Percentiles rank a stretch among this genome's conserved stretches.
These are phyloP conservation scores for Hamamelis virginiana DNA, from an alignment of 164 flowering plant species.

Conservation along the genomic window DNA sequence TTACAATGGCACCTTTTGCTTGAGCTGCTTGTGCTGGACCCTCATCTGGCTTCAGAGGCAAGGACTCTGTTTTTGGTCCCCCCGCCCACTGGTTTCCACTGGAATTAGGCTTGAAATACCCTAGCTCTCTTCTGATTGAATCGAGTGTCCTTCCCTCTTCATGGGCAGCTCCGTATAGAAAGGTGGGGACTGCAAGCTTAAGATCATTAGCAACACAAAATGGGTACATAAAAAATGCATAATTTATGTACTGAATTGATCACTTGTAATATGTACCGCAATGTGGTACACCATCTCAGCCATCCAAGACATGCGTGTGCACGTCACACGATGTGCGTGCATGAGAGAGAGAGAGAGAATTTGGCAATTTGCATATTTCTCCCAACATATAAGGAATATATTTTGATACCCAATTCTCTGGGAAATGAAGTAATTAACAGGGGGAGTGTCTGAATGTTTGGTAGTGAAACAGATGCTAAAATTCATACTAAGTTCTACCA, in stretches of 20 bases:
- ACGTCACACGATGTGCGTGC: too few species aligned
- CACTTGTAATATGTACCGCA: too few species aligned
- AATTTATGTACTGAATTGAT: too few species aligned
- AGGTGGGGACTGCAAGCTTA: constrained; percentile 59
- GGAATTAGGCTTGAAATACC: constrained; percentile 65
- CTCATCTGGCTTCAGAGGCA: constrained; percentile 47
- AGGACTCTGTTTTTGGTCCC: constrained; percentile 30
- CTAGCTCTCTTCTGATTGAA: constrained; percentile 57
- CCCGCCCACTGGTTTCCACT: constrained; percentile 54
- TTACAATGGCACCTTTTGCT: constrained; percentile 52
- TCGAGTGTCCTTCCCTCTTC: constrained; percentile 47
- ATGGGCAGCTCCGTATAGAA: constrained; percentile 70
- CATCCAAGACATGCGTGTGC: too few species aligned
- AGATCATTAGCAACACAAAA: constrained; percentile 12
- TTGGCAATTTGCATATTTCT: too few species aligned
- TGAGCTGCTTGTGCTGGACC: constrained; percentile 47
- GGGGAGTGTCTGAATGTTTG: not conserved
- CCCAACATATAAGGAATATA: too few species aligned
- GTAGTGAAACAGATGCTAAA: not conserved
- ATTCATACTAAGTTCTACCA: not conserved
- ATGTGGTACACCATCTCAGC: too few species aligned
- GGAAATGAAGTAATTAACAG: not conserved
- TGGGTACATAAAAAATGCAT: too few species aligned
- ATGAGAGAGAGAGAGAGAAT: too few species aligned
- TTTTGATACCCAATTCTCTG: too few species aligned